Evolutionary conservation across 768 basidiomycete species (phyloP).

Genomic region (Lactarius akahatsu): DNA sequence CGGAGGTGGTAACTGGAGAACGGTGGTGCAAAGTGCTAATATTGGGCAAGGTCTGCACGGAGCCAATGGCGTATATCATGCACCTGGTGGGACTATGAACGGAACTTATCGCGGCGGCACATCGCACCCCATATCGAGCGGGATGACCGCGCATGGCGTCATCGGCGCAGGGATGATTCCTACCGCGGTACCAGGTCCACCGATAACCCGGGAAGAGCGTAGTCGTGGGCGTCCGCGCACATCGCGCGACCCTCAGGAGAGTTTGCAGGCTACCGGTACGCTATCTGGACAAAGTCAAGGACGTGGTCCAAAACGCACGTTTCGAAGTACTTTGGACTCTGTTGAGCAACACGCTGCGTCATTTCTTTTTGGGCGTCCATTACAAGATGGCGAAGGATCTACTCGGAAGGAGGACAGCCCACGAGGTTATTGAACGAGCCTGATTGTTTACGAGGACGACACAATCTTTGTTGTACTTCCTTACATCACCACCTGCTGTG

Average conservation of each 20-base stretch:
- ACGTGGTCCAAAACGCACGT: slow-evolving; percentile 60
- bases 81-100: slow-evolving; percentile 9
- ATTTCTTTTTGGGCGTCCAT: slow-evolving; percentile 60
- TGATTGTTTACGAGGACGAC: slow-evolving; percentile 3
- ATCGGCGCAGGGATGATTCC: slow-evolving; percentile 12
- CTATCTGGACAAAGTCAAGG: slow-evolving; percentile 45
- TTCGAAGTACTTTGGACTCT: slow-evolving; percentile 65
- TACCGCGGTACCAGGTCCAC: slow-evolving; percentile 9
- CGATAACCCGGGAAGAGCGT: slow-evolving; percentile 23
- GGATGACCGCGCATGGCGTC: slow-evolving; percentile 2
- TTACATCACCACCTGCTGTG: slow-evolving; percentile 7
- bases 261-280: background rate
- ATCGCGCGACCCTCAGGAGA: slow-evolving; percentile 14
- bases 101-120: slow-evolving; percentile 7
- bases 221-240: slow-evolving; percentile 24
- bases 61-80: slow-evolving; percentile 7
- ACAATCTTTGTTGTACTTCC: slow-evolving; percentile 21
- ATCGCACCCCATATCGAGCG: slow-evolving; percentile 11
- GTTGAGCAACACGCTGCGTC: slow-evolving; percentile 70
- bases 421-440: slow-evolving; percentile 21
- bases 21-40: slow-evolving; percentile 1
- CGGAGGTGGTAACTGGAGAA: slow-evolving; percentile 1
- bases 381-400: slow-evolving; percentile 29
- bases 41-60: slow-evolving; percentile 6
- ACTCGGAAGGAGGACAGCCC: slow-evolving; percentile 19